Conservation (phyloP, 345 rosid genomes). For the Melastoma malabathricum region DNA sequence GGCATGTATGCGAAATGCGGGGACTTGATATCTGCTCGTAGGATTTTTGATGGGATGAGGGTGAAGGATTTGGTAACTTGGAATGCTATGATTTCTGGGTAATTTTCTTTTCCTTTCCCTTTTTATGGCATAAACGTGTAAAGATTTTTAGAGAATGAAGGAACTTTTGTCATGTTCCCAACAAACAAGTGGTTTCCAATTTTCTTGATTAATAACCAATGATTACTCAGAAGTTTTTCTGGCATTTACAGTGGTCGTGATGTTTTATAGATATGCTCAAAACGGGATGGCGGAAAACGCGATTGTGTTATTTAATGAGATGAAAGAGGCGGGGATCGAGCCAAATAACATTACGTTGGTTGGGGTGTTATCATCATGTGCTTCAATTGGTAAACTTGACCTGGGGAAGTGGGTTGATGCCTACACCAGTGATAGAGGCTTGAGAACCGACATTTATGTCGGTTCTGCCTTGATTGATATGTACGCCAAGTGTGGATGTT, state of each 20-base stretch:
- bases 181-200: neutral
- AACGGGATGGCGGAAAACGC: conserved; percentile 71
- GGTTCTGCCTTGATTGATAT: conserved; percentile 74
- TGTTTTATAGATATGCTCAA: conserved; percentile 53
- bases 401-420: conserved; percentile 51
- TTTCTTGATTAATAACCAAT: neutral
- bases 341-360: conserved; percentile 48
- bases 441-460: conserved; percentile 42
- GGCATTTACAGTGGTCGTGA: conserved; percentile 2
- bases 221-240: neutral
- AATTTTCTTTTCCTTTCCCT: conserved; percentile 9
- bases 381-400: conserved; percentile 65
- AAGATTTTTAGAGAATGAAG: too few relatives aligned
- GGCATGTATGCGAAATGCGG: conserved; percentile 82
- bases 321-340: conserved; percentile 30
- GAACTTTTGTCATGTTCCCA: too few relatives aligned
- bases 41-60: conserved; percentile 49
- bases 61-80: conserved; percentile 57
- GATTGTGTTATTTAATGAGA: conserved; percentile 35
- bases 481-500: conserved; percentile 78
- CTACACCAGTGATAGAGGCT: conserved; percentile 29
- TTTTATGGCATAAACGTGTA: neutral
- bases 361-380: conserved; percentile 61
- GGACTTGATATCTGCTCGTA: conserved; percentile 49
- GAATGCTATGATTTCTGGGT: conserved; percentile 91